Percentiles rank a stretch among this genome's conserved stretches.
Evolutionary conservation across 2,329 filamentous ascomycete genomes (phyloP).

Genomic region (Emmonsiellopsis sp.): DNA sequence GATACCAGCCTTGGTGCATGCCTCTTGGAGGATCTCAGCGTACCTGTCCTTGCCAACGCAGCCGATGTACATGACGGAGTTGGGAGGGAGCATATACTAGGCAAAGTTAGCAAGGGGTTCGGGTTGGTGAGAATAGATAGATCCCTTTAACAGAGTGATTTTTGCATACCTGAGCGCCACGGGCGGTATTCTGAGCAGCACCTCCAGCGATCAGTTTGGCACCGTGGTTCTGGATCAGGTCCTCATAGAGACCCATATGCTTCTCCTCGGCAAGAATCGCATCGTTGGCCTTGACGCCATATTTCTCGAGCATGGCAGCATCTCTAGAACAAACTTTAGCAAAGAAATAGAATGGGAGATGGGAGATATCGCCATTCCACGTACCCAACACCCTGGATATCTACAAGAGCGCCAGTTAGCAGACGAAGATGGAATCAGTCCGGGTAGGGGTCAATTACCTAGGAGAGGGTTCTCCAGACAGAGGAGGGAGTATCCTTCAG

Average conservation of each 20-base stretch:
- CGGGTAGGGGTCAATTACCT: slow-evolving; percentile 44
- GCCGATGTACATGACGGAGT: slow-evolving; percentile 88
- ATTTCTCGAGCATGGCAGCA: slow-evolving; percentile 80
- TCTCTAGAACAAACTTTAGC: slow-evolving; percentile 47
- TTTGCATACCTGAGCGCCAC: slow-evolving; percentile 65
- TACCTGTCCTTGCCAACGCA: slow-evolving; percentile 95
- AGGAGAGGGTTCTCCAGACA: slow-evolving; percentile 97
- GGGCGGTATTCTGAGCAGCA: slow-evolving; percentile 93
- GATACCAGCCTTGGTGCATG: slow-evolving; percentile 78
- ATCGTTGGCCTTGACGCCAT: slow-evolving; percentile 89
- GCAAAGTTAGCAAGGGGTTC: background rate
- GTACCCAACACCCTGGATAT: slow-evolving; percentile 77
- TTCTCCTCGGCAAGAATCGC: slow-evolving; percentile 92
- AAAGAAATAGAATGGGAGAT: slow-evolving; percentile 3
- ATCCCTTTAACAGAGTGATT: background rate
- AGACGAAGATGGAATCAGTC: slow-evolving; percentile 5
- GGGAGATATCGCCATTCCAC: slow-evolving; percentile 15
- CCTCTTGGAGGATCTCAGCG: slow-evolving; percentile 74
- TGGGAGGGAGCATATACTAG: slow-evolving; percentile 77
- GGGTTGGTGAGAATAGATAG: background rate
- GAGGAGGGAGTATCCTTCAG: slow-evolving; percentile 77
- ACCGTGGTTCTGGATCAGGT: slow-evolving; percentile 82
- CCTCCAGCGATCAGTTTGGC: slow-evolving; percentile 93
- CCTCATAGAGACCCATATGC: slow-evolving; percentile 84
- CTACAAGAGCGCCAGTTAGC: slow-evolving; percentile 35